Percentiles rank a stretch among this genome's conserved stretches.
Evolutionary conservation across 73 alveolate genomes (phyloP).

Genomic region (Paramecium pentaurelia): DNA sequence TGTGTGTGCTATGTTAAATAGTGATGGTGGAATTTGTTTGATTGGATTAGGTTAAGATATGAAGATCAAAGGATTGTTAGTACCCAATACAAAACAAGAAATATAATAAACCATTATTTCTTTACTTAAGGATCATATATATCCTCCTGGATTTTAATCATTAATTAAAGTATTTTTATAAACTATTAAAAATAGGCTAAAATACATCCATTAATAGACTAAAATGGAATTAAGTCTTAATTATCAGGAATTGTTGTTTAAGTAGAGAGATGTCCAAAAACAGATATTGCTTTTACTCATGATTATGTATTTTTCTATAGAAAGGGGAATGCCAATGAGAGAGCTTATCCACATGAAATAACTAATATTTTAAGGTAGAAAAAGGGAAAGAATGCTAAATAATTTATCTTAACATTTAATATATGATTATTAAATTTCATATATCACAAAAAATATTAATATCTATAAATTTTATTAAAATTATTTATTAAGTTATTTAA

Average conservation of each 20-base stretch:
- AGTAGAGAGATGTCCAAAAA: neutral
- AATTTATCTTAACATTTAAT: neutral
- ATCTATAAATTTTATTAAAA: no score
- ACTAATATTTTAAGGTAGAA: neutral
- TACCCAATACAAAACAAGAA: neutral
- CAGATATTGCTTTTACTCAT: neutral
- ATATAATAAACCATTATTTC: neutral
- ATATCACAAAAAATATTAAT: no score
- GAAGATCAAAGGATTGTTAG: neutral
- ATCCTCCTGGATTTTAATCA: neutral
- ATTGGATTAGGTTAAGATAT: neutral
- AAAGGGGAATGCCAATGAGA: neutral
- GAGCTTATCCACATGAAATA: slow-evolving; percentile 30
- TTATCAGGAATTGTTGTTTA: neutral
- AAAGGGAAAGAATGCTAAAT: neutral
- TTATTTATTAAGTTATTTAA: neutral
- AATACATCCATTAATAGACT: neutral
- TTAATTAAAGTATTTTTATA: neutral
- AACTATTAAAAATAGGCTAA: neutral
- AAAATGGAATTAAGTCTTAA: neutral
- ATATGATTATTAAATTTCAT: neutral
- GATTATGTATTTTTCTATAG: slow-evolving; percentile 12
- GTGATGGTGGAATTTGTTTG: neutral
- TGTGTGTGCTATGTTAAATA: neutral
- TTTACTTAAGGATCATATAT: neutral